phyloP scores from a whole-genome alignment of 768 basidiomycete genomes.

The Collybiopsis luxurians region DNA sequence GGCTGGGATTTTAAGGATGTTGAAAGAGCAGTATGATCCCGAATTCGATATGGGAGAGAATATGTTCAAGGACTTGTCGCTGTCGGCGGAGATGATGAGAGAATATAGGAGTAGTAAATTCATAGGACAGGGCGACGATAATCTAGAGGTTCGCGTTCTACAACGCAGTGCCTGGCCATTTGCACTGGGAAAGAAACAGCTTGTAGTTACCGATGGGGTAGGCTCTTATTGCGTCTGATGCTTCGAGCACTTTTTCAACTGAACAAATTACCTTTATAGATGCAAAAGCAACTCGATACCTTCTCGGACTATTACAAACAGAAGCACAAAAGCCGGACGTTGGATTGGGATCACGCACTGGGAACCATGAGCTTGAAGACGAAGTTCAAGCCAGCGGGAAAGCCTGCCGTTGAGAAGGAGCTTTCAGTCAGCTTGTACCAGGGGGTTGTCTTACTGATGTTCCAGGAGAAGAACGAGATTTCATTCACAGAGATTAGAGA shows the following conservation, averaged over 20 bases:
- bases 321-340: conserved; percentile 71
- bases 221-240: conserved; percentile 16
- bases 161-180: conserved; percentile 91
- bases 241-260: conserved; percentile 1
- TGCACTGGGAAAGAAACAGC: conserved; percentile 42
- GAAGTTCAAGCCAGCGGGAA: conserved; percentile 52
- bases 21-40: conserved; percentile 89
- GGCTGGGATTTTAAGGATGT: conserved; percentile 75
- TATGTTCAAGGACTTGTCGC: conserved; percentile 89
- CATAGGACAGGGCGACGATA: conserved; percentile 20
- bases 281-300: conserved; percentile 64
- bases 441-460: conserved; percentile 79
- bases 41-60: conserved; percentile 93
- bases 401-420: conserved; percentile 55
- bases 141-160: conserved; percentile 75
- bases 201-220: conserved; percentile 56
- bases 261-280: conserved; percentile 37
- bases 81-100: conserved; percentile 70
- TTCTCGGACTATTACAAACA: conserved; percentile 74
- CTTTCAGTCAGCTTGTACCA: conserved; percentile 91
- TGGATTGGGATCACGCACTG: conserved; percentile 86
- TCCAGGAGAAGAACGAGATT: conserved; percentile 67
- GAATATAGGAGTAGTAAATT: conserved; percentile 55
- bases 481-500: conserved; percentile 58
- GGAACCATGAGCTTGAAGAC: conserved; percentile 79